Evolutionary conservation across 2,329 filamentous ascomycete species (phyloP).

Genomic region (Fusarium sacchari): DNA sequence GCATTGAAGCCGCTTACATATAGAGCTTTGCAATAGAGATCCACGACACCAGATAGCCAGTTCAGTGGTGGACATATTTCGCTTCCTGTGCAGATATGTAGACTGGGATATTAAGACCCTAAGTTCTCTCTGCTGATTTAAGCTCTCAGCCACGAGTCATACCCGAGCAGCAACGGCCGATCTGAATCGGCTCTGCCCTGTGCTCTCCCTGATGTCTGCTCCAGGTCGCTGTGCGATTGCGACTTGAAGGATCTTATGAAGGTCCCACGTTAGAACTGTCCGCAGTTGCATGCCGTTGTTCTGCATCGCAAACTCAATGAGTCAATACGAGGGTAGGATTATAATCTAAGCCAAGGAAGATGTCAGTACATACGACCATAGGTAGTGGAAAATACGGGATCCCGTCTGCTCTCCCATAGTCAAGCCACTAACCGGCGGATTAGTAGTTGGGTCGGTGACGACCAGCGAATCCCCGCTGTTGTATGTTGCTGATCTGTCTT

Average conservation of each 20-base stretch:
- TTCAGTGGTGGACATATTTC: background rate
- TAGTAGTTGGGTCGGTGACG: background rate
- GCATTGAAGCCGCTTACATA: background rate
- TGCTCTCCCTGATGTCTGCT: background rate
- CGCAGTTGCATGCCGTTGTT: background rate
- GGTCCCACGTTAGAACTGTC: too few species aligned
- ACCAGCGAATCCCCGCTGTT: background rate
- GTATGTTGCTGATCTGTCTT: background rate
- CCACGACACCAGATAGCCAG: background rate
- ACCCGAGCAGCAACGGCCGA: background rate
- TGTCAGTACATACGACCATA: background rate
- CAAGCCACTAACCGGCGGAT: background rate
- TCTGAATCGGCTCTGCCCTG: background rate
- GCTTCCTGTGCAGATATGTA: background rate
- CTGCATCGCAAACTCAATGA: background rate
- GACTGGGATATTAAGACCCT: too few species aligned
- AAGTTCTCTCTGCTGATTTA: too few species aligned
- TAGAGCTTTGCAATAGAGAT: background rate
- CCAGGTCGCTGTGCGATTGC: background rate
- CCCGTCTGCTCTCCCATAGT: background rate
- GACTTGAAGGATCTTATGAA: background rate
- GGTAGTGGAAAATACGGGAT: background rate
- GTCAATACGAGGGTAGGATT: rapidly evolving
- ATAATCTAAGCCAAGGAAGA: background rate
- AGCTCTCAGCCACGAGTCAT: too few species aligned